Percentiles rank a stretch among this genome's conserved stretches.
Evolutionary conservation across 192 early-diverging fungal species (phyloP).

Genomic region (Backusella tuberculispora): DNA sequence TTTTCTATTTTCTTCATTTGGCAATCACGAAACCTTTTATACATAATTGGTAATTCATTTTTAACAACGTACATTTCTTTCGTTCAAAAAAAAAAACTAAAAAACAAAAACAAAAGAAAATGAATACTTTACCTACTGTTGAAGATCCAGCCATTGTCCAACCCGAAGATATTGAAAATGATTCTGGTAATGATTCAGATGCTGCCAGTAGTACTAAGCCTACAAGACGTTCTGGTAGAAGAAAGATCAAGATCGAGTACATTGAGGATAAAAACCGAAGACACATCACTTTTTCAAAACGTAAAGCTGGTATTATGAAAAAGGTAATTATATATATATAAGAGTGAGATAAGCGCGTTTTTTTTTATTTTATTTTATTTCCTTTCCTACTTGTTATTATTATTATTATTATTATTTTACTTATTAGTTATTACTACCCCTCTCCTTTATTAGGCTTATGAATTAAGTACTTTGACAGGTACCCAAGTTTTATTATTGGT

Average conservation of each 20-base stretch:
- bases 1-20: slow-evolving; percentile 10
- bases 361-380: slow-evolving; percentile 5
- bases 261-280: slow-evolving; percentile 90
- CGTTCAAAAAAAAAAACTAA: neutral
- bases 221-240: slow-evolving; percentile 74
- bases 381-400: neutral
- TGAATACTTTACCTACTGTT: slow-evolving; percentile 1
- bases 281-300: slow-evolving; percentile 91
- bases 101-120: neutral
- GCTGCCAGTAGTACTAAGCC: slow-evolving; percentile 53
- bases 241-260: slow-evolving; percentile 95
- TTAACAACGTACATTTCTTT: neutral
- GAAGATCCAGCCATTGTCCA: slow-evolving; percentile 4
- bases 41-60: slow-evolving; percentile 20
- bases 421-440: neutral
- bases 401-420: neutral
- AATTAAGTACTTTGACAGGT: slow-evolving; percentile 90
- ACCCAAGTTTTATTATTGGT: slow-evolving; percentile 92
- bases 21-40: slow-evolving; percentile 14
- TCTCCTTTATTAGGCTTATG: slow-evolving; percentile 66
- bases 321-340: slow-evolving; percentile 56
- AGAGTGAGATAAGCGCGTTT: neutral
- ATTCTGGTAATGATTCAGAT: slow-evolving; percentile 66
- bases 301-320: slow-evolving; percentile 97
- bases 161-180: slow-evolving; percentile 36